Evolutionary conservation across 2,329 filamentous ascomycete species (phyloP).

Genomic region (Diaporthe sp.): DNA sequence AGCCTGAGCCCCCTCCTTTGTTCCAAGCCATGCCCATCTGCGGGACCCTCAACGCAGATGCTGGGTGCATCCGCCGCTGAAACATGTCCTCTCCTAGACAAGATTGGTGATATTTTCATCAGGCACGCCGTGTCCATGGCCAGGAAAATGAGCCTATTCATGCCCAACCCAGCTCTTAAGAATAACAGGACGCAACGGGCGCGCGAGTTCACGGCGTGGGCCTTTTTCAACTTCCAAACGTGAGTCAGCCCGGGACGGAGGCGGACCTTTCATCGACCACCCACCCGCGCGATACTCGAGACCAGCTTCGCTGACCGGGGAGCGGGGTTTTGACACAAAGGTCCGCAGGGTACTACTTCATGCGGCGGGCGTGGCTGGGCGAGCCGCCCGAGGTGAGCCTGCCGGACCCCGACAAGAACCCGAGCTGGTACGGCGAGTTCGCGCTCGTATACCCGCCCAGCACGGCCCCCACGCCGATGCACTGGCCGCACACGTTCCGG

Average conservation of each 20-base stretch:
- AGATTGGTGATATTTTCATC: not conserved
- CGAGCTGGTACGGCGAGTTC: slow-evolving; percentile 7
- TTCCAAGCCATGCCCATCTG: not conserved
- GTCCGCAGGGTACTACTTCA: slow-evolving; percentile 13
- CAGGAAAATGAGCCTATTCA: not conserved
- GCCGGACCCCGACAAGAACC: not conserved
- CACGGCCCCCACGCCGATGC: not conserved
- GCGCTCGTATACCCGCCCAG: not conserved
- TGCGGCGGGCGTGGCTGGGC: slow-evolving; percentile 6
- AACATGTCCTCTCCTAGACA: not conserved
- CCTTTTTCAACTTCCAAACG: slow-evolving; percentile 19
- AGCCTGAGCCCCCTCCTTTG: not conserved
- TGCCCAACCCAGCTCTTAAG: not conserved
- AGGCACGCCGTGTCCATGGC: slow-evolving; percentile 6
- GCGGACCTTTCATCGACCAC: not conserved
- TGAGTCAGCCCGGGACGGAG: not conserved
- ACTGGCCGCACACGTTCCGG: slow-evolving; percentile 18
- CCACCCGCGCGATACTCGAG: not conserved
- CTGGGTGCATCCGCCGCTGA: not conserved
- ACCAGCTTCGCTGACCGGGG: slow-evolving; percentile 1
- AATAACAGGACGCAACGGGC: not conserved
- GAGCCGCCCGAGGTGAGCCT: not conserved
- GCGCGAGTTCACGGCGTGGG: slow-evolving; percentile 11
- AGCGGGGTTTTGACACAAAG: not conserved
- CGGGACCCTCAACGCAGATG: not conserved